A percentile compares a stretch with the other conserved stretches of the same genome.
phyloP scores from a whole-genome alignment of 768 basidiomycete genomes.

The Gautieria morchelliformis region DNA sequence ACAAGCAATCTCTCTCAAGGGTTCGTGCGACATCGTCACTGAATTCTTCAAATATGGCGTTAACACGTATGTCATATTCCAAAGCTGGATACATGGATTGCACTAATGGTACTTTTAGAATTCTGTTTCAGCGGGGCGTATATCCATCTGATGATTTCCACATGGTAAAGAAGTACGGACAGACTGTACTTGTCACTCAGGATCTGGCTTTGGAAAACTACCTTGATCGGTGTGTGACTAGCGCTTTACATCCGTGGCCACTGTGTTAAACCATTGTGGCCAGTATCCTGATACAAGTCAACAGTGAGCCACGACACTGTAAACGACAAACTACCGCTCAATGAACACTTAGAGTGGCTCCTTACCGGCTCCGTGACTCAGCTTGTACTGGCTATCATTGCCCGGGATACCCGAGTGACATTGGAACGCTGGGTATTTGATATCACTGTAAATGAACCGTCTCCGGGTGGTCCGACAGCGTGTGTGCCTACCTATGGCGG shows the following conservation, averaged over 20 bases:
- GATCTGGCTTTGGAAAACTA: conserved; percentile 92
- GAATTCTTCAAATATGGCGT: conserved; percentile 99
- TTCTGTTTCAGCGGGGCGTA: conserved; percentile 92
- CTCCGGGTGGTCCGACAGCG: conserved; percentile 40
- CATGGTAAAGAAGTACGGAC: conserved; percentile 99
- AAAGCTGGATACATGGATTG: not conserved
- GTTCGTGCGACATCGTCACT: conserved; percentile 85
- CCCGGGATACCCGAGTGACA: conserved; percentile 83
- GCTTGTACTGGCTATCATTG: conserved; percentile 90
- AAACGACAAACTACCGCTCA: not conserved
- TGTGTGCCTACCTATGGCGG: conserved; percentile 25
- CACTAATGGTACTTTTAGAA: conserved; percentile 35
- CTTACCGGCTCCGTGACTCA: conserved; percentile 87
- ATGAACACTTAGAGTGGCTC: conserved; percentile 70
- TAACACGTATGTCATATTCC: conserved; percentile 64
- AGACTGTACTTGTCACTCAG: conserved; percentile 89
- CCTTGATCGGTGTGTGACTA: conserved; percentile 35
- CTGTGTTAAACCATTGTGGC: conserved; percentile 6
- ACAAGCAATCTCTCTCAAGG: conserved; percentile 89
- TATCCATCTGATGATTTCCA: conserved; percentile 98
- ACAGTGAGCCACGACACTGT: conserved; percentile 47
- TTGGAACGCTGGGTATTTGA: conserved; percentile 99
- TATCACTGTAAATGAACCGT: conserved; percentile 69
- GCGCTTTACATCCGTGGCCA: not conserved
- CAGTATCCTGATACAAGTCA: conserved; percentile 86